Base-by-base conservation (phyloP, 106 monocot species). In the Amphibolis antarctica region DNA sequence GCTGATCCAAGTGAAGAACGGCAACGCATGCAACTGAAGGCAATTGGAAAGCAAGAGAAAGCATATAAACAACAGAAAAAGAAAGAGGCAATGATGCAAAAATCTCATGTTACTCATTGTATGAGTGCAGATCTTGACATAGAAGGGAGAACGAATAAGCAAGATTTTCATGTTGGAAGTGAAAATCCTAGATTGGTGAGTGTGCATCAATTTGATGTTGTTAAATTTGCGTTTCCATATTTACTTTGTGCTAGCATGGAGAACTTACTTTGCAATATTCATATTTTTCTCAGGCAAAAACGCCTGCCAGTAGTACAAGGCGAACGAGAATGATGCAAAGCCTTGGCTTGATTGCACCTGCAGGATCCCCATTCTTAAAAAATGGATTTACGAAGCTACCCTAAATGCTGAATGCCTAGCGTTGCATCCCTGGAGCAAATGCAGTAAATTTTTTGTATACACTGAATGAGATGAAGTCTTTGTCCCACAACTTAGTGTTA, bases 301-400 rank as follows among this genome's bases (percentile, higher is more conserved):
- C 64, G 48, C 22, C 46, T 27, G 47, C 19, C 25, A 45, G 27
- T 13, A 64, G 46, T 47, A 15, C 19, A 43, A 64, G 64, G 45
- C 64, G 64, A 18, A 47, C 28, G 28, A 46, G 64, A 27, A 64
- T 64, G 47, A 64, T 64, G 64, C 64, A 64, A 46, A 46, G 22
- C 9, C 64, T 64, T 25, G 64, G 46, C 28, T 46, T 64, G 25
- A 64, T 64, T 64, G 64, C 64, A 46, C 64, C 64, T 27, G 25
- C 43, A 30, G 64, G 64, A 15, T 64, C 64, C 23, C 64, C 64
- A 45, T 64, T 64, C 45, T 24, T 12, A 12, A 31, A 19, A 60
- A 60, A 60, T 5, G 25, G 57, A 57, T 55, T 14, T 49, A 17
- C 1, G n/a, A 49, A 15, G 49, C 49, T 17, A 19, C 49, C 17